These are phyloP conservation scores for Psidium friedrichsthalianum DNA, from an alignment of 345 rosid species.

Conservation along the genomic window DNA sequence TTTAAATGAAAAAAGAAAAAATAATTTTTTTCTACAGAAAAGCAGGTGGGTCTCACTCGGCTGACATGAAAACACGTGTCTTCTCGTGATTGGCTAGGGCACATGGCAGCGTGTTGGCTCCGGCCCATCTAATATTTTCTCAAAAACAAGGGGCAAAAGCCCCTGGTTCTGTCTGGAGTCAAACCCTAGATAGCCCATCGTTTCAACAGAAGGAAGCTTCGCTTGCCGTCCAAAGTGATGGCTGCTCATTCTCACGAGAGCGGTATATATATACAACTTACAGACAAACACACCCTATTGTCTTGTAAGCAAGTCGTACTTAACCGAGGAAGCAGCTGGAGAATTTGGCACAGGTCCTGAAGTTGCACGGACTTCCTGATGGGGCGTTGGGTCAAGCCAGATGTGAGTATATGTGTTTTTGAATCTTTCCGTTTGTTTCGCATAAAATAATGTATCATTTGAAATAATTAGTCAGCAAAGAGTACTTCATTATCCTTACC, in stretches of 20 bases:
- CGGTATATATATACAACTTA: not conserved
- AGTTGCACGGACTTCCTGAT: slow-evolving; percentile 3
- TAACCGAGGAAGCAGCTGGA: not conserved
- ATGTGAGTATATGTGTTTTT: slow-evolving; percentile 18
- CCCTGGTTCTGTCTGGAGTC: slow-evolving; percentile 16
- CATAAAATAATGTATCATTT: not conserved
- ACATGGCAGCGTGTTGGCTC: no score
- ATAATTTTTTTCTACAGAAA: no score
- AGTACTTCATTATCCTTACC: no score
- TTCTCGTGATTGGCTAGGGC: no score
- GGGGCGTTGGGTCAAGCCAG: slow-evolving; percentile 77
- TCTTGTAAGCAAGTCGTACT: not conserved
- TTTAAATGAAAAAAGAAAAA: no score
- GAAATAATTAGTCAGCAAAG: not conserved
- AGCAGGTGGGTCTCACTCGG: no score
- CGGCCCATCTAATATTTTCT: no score
- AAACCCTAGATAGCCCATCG: not conserved
- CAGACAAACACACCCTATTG: not conserved
- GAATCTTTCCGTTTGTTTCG: not conserved
- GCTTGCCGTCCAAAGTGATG: not conserved
- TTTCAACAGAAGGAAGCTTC: not conserved
- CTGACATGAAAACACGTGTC: no score
- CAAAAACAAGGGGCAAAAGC: slow-evolving; percentile 39
- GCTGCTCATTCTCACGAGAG: not conserved
- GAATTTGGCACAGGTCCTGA: not conserved